Conservation (phyloP, 768 basidiomycete genomes). For the Boletus fagicola region DNA sequence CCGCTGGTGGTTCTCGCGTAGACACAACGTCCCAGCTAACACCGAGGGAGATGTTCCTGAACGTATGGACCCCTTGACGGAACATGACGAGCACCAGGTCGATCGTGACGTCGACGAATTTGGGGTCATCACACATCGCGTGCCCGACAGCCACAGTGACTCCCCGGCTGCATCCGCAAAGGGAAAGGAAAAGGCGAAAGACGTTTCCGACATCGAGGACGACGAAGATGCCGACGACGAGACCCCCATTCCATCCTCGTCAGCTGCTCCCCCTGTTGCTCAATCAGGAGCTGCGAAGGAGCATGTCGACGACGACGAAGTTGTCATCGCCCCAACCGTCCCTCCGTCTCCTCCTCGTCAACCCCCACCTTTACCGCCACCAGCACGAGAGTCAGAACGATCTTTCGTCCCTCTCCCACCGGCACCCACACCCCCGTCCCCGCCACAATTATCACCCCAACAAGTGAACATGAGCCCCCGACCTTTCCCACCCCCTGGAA, state of each 20-base stretch:
- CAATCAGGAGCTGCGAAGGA: constrained; percentile 4
- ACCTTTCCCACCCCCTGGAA: constrained; percentile 71
- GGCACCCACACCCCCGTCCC: constrained; percentile 14
- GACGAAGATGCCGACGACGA: not conserved
- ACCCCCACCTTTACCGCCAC: constrained; percentile 10
- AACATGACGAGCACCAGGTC: constrained; percentile 29
- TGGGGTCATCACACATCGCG: constrained; percentile 26
- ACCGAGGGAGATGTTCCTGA: constrained; percentile 16
- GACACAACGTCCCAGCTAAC: constrained; percentile 14
- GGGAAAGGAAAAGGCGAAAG: constrained; percentile 38
- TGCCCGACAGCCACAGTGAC: constrained; percentile 30
- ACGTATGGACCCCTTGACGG: constrained; percentile 14
- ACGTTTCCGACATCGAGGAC: constrained; percentile 10
- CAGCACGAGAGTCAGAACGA: constrained; percentile 10
- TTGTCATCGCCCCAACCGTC: constrained; percentile 21
- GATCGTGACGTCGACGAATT: constrained; percentile 32
- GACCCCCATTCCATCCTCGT: constrained; percentile 19
- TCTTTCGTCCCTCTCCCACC: constrained; percentile 14
- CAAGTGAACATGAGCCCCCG: constrained; percentile 27
- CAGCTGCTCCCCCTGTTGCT: constrained; percentile 4
- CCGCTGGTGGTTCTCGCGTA: constrained; percentile 26
- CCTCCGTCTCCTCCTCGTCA: constrained; percentile 10
- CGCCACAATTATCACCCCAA: constrained; percentile 25
- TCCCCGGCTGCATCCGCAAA: constrained; percentile 27
- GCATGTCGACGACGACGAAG: constrained; percentile 18